Base-by-base conservation (phyloP, 2,329 filamentous ascomycete genomes). In the Hypoxylon sp. region DNA sequence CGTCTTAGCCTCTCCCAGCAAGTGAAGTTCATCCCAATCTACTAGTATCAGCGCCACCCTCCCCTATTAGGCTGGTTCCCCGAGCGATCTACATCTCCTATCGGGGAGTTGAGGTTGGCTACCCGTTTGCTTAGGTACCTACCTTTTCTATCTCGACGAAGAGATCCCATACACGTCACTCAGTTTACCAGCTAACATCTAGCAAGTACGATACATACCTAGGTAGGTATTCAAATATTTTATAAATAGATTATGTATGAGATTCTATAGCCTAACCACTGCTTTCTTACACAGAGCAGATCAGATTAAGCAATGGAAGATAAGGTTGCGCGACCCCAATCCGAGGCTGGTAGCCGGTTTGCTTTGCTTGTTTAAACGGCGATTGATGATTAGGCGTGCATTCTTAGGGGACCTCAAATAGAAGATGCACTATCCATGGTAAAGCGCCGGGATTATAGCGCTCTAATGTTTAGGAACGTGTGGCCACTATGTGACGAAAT, bases 401-500 rank as follows among this genome's bases (percentile, higher is more conserved):
- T 60, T 59, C 44, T 41, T 37, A 20, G 28, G 3, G 6, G 15
- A 22, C 28, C 41, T 17, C 47, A 11, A 20, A 41, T 20, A 10
- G 3, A 20, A 41, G 30, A 24, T 37, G 32, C 28, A 37, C 51
- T 39, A 49, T 26, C 22, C 28, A 17, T 22, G 39, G 20, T 41
- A 19, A 64, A 64, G 56, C 58, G 62, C 62, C 62, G 58, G 44
- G 32, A 20, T 26, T 22, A 59, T 34, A 26, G 44, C 58, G 52
- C 58, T 57, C 37, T 62, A 58, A 59, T 65, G 65, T 65, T 59
- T 68, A 58, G 54, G 53, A 60, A 59, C 50, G 37, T 58, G 41
- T 61, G 56, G 59, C 52, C 43, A 65, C 62, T 53, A 65, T 68
- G 44, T 52, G 65, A 68, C 56, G 59, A 46, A 63, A 65, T 65